A percentile compares a stretch with the other conserved stretches of the same genome.
Conservation (phyloP, 495 filamentous ascomycete genomes). For the Xylaria telfairii region DNA sequence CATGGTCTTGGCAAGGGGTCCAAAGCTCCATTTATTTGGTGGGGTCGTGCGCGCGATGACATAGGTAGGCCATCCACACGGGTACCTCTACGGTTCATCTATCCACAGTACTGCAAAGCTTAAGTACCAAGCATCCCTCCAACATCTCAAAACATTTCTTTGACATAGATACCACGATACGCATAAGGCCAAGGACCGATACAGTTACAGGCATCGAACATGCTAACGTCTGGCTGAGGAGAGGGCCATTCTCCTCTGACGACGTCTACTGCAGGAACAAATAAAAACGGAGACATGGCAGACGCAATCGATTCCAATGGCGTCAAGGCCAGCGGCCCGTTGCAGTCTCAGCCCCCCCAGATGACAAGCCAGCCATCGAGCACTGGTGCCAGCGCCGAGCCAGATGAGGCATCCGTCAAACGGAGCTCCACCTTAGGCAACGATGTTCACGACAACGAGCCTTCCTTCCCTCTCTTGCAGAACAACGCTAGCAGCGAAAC, state of each 20-base stretch:
- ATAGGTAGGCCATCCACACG: background rate
- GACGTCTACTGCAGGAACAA: background rate
- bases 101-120: background rate
- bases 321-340: constrained; percentile 12
- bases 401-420: constrained; percentile 11
- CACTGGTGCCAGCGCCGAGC: background rate
- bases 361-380: constrained; percentile 8
- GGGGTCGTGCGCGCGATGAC: constrained; percentile 2
- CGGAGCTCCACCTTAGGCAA: background rate
- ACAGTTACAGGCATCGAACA: background rate
- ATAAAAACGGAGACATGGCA: constrained; percentile 14
- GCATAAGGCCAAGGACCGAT: background rate
- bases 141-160: background rate
- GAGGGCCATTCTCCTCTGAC: background rate
- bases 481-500: constrained; percentile 49
- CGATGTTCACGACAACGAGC: constrained; percentile 25
- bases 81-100: background rate
- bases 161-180: background rate
- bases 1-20: constrained; percentile 2
- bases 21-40: background rate
- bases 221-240: background rate
- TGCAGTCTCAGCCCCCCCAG: constrained; percentile 6
- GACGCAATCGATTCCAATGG: constrained; percentile 18
- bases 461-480: constrained; percentile 50
- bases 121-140: background rate